Conservation (phyloP, 78 protist species). For the Guillardia theta region DNA sequence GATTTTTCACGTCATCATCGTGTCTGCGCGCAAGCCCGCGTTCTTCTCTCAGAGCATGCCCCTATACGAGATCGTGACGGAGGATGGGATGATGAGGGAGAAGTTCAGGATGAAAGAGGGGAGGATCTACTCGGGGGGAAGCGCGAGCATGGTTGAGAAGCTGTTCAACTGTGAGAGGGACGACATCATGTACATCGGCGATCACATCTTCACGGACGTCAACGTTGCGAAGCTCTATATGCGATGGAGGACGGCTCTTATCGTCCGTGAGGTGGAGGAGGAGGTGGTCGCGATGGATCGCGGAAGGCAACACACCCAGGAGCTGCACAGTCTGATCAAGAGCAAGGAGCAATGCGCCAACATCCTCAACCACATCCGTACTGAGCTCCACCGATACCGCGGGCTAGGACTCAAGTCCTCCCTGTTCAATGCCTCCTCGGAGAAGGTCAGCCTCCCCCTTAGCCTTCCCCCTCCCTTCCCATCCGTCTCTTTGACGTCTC, state of each 20-base stretch:
- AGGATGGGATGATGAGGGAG: constrained; percentile 31
- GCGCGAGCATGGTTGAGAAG: constrained; percentile 16
- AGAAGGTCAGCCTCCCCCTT: no score
- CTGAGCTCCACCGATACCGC: neutral
- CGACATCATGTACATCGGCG: constrained; percentile 34
- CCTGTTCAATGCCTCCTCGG: neutral
- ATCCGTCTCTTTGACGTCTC: no score
- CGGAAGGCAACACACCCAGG: neutral
- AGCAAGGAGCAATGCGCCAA: neutral
- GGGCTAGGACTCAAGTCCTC: neutral
- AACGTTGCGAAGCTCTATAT: constrained; percentile 20
- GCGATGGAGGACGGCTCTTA: constrained; percentile 47
- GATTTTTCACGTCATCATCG: constrained; percentile 6
- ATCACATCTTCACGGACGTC: constrained; percentile 48
- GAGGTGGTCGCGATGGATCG: constrained; percentile 19
- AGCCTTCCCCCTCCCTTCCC: no score
- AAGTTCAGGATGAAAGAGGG: constrained; percentile 32
- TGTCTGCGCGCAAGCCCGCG: constrained; percentile 35
- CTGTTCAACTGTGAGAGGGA: constrained; percentile 24
- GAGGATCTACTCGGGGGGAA: constrained; percentile 14
- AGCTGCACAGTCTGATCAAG: constrained; percentile 9
- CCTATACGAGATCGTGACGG: constrained; percentile 41
- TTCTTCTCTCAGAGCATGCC: constrained; percentile 31
- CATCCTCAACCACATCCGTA: constrained; percentile 15
- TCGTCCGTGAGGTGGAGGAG: constrained; percentile 27